Conservation (phyloP, 257 asterid species). For the Nicotiana tomentosiformis region DNA sequence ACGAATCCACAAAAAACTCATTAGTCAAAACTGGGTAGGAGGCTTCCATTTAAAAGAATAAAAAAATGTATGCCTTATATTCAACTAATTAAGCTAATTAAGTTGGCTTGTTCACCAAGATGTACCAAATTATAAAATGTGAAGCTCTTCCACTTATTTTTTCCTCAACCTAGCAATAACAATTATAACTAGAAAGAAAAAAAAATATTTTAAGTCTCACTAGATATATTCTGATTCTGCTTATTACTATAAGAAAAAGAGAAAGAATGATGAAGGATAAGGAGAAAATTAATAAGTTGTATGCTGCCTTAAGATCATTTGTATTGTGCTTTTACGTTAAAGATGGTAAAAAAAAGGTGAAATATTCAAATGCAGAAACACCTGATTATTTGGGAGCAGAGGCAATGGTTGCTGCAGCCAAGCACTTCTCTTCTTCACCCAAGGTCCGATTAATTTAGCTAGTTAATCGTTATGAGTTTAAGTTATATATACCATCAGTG, state of each 20-base stretch:
- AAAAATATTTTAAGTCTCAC: too few relatives aligned
- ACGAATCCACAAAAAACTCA: not conserved
- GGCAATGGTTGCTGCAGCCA: constrained; percentile 36
- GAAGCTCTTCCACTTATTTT: not conserved
- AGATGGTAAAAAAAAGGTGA: not conserved
- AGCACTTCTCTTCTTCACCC: constrained; percentile 38
- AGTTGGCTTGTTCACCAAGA: not conserved
- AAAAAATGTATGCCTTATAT: not conserved
- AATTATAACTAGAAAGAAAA: not conserved
- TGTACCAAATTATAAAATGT: too few relatives aligned
- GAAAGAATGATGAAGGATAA: not conserved
- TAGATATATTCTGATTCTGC: not conserved
- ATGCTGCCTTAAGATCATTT: constrained; percentile 12
- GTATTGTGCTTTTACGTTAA: constrained; percentile 14
- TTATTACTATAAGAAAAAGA: not conserved
- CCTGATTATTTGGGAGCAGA: constrained; percentile 21
- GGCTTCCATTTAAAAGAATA: too few relatives aligned
- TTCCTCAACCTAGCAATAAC: not conserved
- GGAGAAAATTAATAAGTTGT: not conserved
- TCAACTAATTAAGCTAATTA: not conserved
- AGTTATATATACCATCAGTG: too few relatives aligned
- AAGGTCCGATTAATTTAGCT: constrained; percentile 25
- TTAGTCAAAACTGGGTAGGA: not conserved
- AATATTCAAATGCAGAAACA: constrained; percentile 10
- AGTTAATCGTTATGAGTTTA: too few relatives aligned